Evolutionary conservation across 116 monocot species (phyloP), one percentile per base, ranked within the genome.

Genomic region (Phalaenopsis hybrid): DNA sequence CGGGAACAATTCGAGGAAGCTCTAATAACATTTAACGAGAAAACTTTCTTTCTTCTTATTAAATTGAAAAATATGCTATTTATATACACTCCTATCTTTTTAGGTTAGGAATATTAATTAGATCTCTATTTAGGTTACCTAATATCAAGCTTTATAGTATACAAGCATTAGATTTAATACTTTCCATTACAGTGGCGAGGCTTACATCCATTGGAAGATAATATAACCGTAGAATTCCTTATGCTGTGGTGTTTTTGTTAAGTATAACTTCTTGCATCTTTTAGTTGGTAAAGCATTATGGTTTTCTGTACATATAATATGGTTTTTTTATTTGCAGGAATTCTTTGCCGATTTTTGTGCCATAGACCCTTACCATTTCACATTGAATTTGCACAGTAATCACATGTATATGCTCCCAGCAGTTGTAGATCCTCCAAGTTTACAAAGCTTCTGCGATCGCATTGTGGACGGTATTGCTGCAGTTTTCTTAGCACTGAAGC

Each of bases 301-400:
- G 33, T 46, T 75, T 75, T 58, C 55, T 57, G 17, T 44, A 73
- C n/a, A 72, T 44, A 82, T 82, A 33, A 77, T 82, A 65, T 82
- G 25, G n/a, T 31, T 63, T 76, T 41, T 5, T 45, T 20, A 37
- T 72, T 83, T 89, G 85, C 98, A 99, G 93, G 99, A 99, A 82
- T 99, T 93, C 80, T 99, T 91, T 89, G 95, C 95, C 70, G 99
- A 99, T 81, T 99, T 99, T 92, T 86, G 87, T 92, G 95, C 99
- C 34, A 90, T 95, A 78, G 99, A 99, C 84, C 92, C 93, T 82
- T 86, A 89, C 76, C 95, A 99, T 85, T 99, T 99, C 86, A 89
- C 93, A 61, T 79, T 99, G 76, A 99, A 99, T 84, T 83, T 93
- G 82, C 75, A 77, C 31, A 87, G 80, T 48, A 99, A 95, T 85